These are phyloP conservation scores for Blastobotrys chiropterorum DNA, from an alignment of 805 yeast genomes.

Conservation along the genomic window DNA sequence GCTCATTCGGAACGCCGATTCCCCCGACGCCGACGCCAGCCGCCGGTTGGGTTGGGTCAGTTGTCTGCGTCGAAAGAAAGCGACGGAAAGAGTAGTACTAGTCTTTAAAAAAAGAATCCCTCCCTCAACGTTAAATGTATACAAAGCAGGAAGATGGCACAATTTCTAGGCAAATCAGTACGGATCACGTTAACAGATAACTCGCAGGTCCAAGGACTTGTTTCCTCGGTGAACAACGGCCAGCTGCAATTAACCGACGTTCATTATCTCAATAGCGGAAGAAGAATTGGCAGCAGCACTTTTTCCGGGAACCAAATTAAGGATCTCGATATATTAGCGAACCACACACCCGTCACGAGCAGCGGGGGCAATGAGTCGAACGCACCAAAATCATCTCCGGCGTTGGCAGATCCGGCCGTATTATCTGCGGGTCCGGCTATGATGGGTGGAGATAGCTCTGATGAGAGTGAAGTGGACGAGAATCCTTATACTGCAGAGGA, in stretches of 20 bases:
- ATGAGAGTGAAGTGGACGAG: constrained; percentile 9
- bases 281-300: background rate
- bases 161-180: constrained; percentile 21
- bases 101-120: too few relatives aligned
- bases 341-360: constrained; percentile 4
- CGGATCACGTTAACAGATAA: constrained; percentile 19
- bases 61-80: too few relatives aligned
- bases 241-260: constrained; percentile 15
- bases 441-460: constrained; percentile 2
- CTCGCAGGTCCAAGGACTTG: constrained; percentile 17
- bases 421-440: constrained; percentile 1
- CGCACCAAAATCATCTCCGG: background rate
- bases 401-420: constrained; percentile 9
- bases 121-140: background rate
- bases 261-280: constrained; percentile 13
- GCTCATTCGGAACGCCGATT: too few relatives aligned
- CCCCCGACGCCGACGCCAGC: too few relatives aligned
- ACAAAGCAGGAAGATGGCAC: constrained; percentile 14
- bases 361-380: background rate
- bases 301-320: constrained; percentile 17
- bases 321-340: constrained; percentile 19
- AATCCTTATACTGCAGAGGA: constrained; percentile 11
- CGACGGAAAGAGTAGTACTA: too few relatives aligned
- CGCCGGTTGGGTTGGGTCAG: too few relatives aligned
- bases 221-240: constrained; percentile 17